phyloP scores from a whole-genome alignment of 2,329 filamentous ascomycete genomes.

The Fusarium graminum region DNA sequence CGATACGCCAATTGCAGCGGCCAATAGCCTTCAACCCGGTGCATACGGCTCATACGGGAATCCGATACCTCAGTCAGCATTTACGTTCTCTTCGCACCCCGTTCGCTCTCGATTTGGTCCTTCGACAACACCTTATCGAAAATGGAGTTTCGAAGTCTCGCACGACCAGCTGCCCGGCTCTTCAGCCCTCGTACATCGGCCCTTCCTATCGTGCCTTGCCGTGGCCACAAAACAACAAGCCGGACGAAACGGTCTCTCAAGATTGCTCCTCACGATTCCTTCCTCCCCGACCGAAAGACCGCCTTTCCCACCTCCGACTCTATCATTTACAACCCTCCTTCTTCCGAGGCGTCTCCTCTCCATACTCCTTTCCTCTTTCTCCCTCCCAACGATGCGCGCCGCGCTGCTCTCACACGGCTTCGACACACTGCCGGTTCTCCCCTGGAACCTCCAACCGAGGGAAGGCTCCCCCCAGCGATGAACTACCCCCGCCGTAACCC shows the following conservation, averaged over 20 bases:
- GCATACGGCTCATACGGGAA: constrained; percentile 29
- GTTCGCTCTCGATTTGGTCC: neutral
- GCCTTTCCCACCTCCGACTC: constrained; percentile 52
- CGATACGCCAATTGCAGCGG: constrained; percentile 45
- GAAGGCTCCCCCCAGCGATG: constrained; percentile 55
- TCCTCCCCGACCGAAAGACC: constrained; percentile 59
- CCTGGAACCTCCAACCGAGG: constrained; percentile 29
- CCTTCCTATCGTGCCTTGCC: constrained; percentile 49
- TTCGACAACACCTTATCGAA: constrained; percentile 22
- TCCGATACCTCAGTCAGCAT: constrained; percentile 2
- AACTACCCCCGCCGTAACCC: constrained; percentile 54
- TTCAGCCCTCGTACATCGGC: constrained; percentile 46
- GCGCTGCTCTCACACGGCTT: constrained; percentile 61
- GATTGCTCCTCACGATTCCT: constrained; percentile 71
- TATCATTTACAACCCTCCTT: constrained; percentile 70
- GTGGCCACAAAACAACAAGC: constrained; percentile 64
- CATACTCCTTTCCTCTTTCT: constrained; percentile 78
- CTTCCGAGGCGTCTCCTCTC: constrained; percentile 67
- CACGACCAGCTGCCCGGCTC: constrained; percentile 54
- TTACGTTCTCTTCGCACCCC: neutral
- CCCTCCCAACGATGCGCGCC: constrained; percentile 67
- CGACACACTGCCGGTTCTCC: constrained; percentile 54
- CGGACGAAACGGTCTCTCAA: constrained; percentile 70
- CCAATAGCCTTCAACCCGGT: constrained; percentile 43
- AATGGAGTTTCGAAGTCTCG: constrained; percentile 55